Base-by-base conservation (phyloP, 768 basidiomycete species). In the Fomitopsis serialis region DNA sequence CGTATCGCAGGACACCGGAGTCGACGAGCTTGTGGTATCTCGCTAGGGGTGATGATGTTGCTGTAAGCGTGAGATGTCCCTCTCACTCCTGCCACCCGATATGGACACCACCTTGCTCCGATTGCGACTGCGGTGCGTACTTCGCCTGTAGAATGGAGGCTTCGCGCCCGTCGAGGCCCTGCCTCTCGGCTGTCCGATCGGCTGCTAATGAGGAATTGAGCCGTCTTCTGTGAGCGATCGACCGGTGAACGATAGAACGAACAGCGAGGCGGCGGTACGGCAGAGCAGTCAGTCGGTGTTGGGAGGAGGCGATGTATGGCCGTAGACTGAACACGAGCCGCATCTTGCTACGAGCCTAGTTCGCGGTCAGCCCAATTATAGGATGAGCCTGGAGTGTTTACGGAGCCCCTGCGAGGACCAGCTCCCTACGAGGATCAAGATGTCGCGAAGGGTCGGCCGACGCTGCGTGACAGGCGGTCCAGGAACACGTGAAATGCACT, bases 1-100 rank as follows among this genome's bases (percentile, higher is more conserved):
- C 96, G 45, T 85, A 77, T 22, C 79, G 78, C 48, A 99, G 72
- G 2, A 76, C 67, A 7, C 81, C 80, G 10, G 68, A 58, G 12
- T 69, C 63, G 25, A 87, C 77, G 27, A 85, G 71, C 35, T 70
- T 65, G 52, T 79, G 71, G 56, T 80, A 80, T 22, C 69, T 71
- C 45, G 68, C 62, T 24, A 75, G 37, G 22, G 66, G 66, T 2
- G 63, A 60, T 40, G 53, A 50, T 22, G 54, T 50, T 22, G 50
- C 37, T 45, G 42, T 22, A 47, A 32, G 19, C 29, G 11, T 32
- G 11, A 32, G 29, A 32, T 11, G 11, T 11, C 6, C 8, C 22
- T 3, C n/a, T 23, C 23, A 22, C 11, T 27, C 15, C 25, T 32
- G 29, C 29, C 5, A 32, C 29, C 11, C 11, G 11, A 32, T 32